These are phyloP conservation scores for Wickerhamomyces tratensis DNA, from an alignment of 805 yeast species.

Conservation along the genomic window DNA sequence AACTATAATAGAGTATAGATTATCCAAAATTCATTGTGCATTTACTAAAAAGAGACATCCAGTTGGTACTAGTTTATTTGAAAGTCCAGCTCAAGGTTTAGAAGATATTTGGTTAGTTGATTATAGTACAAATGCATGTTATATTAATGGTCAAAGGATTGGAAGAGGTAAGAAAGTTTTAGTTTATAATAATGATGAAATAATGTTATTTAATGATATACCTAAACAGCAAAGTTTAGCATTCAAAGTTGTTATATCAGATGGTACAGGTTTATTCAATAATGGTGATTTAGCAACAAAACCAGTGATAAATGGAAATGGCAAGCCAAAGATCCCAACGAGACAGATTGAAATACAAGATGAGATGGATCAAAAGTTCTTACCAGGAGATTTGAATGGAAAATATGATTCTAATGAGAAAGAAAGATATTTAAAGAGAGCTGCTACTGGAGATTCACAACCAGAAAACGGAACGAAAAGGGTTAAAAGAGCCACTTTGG, in stretches of 20 bases:
- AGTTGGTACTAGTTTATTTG: conserved; percentile 43
- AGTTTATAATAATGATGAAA: conserved; percentile 53
- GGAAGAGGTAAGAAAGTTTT: conserved; percentile 55
- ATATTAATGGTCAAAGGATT: conserved; percentile 47
- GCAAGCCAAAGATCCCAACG: not conserved
- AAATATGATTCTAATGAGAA: not conserved
- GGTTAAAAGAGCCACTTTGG: conserved; percentile 19
- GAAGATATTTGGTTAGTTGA: conserved; percentile 79
- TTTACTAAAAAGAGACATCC: conserved; percentile 56
- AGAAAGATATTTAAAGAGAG: not conserved
- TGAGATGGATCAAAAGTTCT: conserved; percentile 7
- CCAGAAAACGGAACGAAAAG: not conserved
- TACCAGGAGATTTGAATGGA: conserved; percentile 1
- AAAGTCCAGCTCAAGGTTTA: conserved; percentile 64
- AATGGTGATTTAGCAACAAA: conserved; percentile 25
- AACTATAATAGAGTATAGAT: conserved; percentile 57
- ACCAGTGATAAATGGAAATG: too few species aligned
- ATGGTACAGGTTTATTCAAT: conserved; percentile 55
- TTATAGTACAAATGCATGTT: conserved; percentile 72
- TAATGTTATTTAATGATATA: conserved; percentile 59
- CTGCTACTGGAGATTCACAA: not conserved
- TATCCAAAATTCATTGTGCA: conserved; percentile 80
- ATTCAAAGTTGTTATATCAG: conserved; percentile 43
- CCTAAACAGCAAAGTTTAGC: conserved; percentile 41
- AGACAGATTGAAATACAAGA: conserved; percentile 5